A percentile compares a stretch with the other conserved stretches of the same genome.
Conservation (phyloP, 2,329 filamentous ascomycete genomes). For the Hypoxylon rubiginosum region DNA sequence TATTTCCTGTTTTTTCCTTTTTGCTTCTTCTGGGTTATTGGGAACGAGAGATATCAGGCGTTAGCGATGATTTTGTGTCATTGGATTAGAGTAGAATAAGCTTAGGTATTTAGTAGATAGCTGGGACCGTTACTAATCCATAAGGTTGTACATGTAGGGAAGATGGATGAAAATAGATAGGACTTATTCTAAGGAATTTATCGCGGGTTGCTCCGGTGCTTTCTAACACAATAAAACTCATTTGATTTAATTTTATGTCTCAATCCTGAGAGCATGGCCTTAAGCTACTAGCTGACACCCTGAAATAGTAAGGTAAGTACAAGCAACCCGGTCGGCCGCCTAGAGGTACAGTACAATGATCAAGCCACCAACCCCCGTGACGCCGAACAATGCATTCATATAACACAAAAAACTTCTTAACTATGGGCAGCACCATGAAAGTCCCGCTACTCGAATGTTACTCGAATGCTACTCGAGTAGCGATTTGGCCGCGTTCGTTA, state of each 20-base stretch:
- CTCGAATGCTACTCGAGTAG: slow-evolving; percentile 43
- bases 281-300: slow-evolving; percentile 36
- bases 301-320: slow-evolving; percentile 31
- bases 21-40: not conserved
- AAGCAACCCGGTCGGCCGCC: slow-evolving; percentile 24
- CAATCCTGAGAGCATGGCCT: slow-evolving; percentile 14
- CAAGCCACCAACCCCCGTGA: slow-evolving; percentile 19
- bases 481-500: slow-evolving; percentile 55
- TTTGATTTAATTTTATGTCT: slow-evolving; percentile 19
- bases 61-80: not conserved
- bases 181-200: not conserved
- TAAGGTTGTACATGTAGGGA: not conserved
- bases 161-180: not conserved
- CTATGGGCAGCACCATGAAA: not conserved
- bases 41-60: not conserved
- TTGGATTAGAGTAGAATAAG: not conserved
- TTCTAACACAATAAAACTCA: slow-evolving; percentile 4
- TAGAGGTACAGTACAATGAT: slow-evolving; percentile 38
- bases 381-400: slow-evolving; percentile 41
- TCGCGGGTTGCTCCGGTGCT: not conserved
- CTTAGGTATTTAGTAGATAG: not conserved
- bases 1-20: not conserved
- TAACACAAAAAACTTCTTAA: slow-evolving; percentile 16
- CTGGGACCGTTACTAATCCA: not conserved
- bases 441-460: too few relatives aligned